Conservation (phyloP, 169 alveolate genomes). For the Besnoitia besnoiti region DNA sequence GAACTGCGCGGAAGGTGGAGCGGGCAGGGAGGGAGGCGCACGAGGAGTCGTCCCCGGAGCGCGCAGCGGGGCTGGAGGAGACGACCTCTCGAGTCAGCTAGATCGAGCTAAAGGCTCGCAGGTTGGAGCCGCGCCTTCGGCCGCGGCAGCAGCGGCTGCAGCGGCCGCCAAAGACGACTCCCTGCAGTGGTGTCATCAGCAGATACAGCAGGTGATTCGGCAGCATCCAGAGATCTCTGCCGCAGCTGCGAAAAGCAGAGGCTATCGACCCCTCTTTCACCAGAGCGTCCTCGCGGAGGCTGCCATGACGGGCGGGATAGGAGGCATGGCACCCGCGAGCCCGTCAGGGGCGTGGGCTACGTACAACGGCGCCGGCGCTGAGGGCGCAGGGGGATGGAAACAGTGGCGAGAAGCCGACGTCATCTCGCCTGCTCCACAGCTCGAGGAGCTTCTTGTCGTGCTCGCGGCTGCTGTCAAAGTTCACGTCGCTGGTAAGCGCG, state of each 20-base stretch:
- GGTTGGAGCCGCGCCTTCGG: not conserved
- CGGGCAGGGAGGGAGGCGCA: not conserved
- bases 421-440: constrained; percentile 45
- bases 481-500: constrained; percentile 33
- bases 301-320: not conserved
- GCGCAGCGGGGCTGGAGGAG: not conserved
- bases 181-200: constrained; percentile 63
- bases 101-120: not conserved
- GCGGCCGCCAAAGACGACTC: constrained; percentile 56
- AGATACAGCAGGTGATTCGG: constrained; percentile 60
- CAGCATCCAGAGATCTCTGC: constrained; percentile 50
- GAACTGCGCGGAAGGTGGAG: constrained; percentile 3
- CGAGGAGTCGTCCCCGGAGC: not conserved
- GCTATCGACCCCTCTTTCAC: constrained; percentile 55
- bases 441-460: constrained; percentile 46
- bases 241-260: constrained; percentile 28
- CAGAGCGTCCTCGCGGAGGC: constrained; percentile 59
- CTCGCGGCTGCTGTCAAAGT: constrained; percentile 67
- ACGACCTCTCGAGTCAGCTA: not conserved
- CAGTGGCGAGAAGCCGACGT: constrained; percentile 52
- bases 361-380: not conserved
- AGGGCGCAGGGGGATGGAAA: not conserved
- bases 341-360: not conserved
- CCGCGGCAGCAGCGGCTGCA: constrained; percentile 33
- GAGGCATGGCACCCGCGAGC: not conserved